Conservation (phyloP, 495 filamentous ascomycete genomes). For the Penicillium argentinense region DNA sequence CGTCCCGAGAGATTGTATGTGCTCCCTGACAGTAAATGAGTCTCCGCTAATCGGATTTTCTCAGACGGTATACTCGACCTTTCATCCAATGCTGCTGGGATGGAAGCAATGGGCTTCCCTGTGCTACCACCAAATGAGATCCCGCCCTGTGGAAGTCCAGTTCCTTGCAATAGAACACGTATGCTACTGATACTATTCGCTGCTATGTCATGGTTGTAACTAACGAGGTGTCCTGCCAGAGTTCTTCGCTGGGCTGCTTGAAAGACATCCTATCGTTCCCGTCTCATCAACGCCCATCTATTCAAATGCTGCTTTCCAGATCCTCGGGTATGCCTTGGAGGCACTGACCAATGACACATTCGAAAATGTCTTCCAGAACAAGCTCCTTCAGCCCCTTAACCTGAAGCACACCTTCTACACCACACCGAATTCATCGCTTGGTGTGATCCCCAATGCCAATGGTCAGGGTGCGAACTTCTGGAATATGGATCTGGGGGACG, state of each 20-base stretch:
- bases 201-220: neutral
- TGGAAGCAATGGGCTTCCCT: constrained; percentile 36
- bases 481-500: constrained; percentile 42
- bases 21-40: neutral
- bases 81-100: constrained; percentile 35
- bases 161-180: constrained; percentile 25
- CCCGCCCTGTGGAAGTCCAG: constrained; percentile 20
- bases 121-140: constrained; percentile 14
- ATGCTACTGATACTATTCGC: neutral
- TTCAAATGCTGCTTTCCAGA: constrained; percentile 58
- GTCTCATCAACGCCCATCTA: constrained; percentile 54
- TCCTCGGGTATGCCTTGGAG: constrained; percentile 58
- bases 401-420: constrained; percentile 37
- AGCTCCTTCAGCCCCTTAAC: constrained; percentile 36
- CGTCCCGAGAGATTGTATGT: constrained; percentile 43
- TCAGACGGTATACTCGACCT: constrained; percentile 25
- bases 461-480: constrained; percentile 27
- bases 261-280: constrained; percentile 43
- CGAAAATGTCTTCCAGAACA: constrained; percentile 13
- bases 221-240: constrained; percentile 25
- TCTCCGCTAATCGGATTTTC: neutral
- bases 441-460: constrained; percentile 39
- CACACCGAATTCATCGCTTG: constrained; percentile 24
- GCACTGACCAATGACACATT: constrained; percentile 8
- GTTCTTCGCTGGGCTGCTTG: constrained; percentile 52